Evolutionary conservation across 345 rosid species (phyloP).

Genomic region (Arabis alpina): DNA sequence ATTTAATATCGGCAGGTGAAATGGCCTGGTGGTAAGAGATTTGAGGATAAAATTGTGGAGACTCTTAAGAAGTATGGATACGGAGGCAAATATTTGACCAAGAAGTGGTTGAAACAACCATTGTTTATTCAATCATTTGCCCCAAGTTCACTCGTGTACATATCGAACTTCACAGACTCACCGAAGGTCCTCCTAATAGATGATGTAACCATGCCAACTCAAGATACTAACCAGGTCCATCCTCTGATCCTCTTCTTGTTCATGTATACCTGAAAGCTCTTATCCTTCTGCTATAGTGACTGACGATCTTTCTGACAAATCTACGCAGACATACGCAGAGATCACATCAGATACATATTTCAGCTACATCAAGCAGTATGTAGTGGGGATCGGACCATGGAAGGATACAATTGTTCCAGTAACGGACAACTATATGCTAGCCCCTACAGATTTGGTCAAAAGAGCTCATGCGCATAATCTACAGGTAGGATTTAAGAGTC

Average conservation of each 20-base stretch:
- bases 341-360: slow-evolving; percentile 84
- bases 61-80: slow-evolving; percentile 79
- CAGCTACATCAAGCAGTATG: slow-evolving; percentile 72
- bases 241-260: slow-evolving; percentile 1
- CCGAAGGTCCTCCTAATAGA: slow-evolving; percentile 81
- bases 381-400: slow-evolving; percentile 98
- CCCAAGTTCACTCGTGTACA: slow-evolving; percentile 81
- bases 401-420: slow-evolving; percentile 88
- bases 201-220: slow-evolving; percentile 62
- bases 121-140: slow-evolving; percentile 93
- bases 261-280: not conserved
- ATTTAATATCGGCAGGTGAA: slow-evolving; percentile 58
- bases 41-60: slow-evolving; percentile 78
- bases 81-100: slow-evolving; percentile 73
- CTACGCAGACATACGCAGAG: slow-evolving; percentile 79
- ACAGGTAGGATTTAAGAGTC: slow-evolving; percentile 54
- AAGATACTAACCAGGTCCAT: slow-evolving; percentile 92
- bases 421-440: slow-evolving; percentile 56
- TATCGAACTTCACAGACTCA: slow-evolving; percentile 66
- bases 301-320: not conserved
- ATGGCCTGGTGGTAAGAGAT: slow-evolving; percentile 77
- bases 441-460: slow-evolving; percentile 87
- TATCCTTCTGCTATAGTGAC: not conserved
- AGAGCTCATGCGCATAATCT: slow-evolving; percentile 75
- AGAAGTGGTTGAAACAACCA: slow-evolving; percentile 82